phyloP scores from a whole-genome alignment of 768 basidiomycete genomes.

The Suillus subalutaceus region DNA sequence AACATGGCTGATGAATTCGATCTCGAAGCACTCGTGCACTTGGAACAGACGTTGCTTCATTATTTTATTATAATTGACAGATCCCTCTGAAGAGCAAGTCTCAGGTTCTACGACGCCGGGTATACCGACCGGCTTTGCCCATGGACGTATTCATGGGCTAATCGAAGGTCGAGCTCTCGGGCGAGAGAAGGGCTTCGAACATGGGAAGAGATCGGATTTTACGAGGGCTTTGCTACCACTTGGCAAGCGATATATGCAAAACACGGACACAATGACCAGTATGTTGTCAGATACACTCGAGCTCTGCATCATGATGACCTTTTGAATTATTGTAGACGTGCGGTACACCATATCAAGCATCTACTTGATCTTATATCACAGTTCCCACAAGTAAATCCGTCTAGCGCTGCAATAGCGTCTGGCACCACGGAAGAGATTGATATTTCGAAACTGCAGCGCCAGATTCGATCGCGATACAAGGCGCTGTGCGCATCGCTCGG shows the following conservation, averaged over 20 bases:
- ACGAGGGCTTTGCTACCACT: conserved; percentile 79
- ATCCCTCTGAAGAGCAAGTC: conserved; percentile 12
- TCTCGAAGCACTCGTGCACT: conserved; percentile 59
- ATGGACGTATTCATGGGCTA: conserved; percentile 87
- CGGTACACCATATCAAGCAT: conserved; percentile 62
- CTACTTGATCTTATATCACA: conserved; percentile 71
- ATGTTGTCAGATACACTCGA: conserved; percentile 22
- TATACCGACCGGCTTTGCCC: conserved; percentile 76
- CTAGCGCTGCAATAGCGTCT: conserved; percentile 35
- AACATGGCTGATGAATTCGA: conserved; percentile 44
- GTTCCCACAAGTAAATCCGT: conserved; percentile 82
- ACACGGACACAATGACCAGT: conserved; percentile 52
- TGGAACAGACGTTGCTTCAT: conserved; percentile 61
- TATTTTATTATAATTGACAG: neutral
- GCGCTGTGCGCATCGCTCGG: conserved; percentile 83
- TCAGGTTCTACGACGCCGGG: conserved; percentile 81
- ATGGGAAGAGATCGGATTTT: conserved; percentile 97
- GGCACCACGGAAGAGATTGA: conserved; percentile 54
- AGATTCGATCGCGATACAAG: conserved; percentile 90
- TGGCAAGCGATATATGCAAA: conserved; percentile 60
- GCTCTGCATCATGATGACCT: conserved; percentile 5
- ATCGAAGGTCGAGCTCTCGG: conserved; percentile 92
- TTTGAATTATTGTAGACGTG: conserved; percentile 44
- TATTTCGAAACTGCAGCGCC: conserved; percentile 73
- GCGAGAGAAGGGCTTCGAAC: conserved; percentile 91